Evolutionary conservation across 805 yeast species (phyloP).

Genomic region (Suhomyces xylopsoci): DNA sequence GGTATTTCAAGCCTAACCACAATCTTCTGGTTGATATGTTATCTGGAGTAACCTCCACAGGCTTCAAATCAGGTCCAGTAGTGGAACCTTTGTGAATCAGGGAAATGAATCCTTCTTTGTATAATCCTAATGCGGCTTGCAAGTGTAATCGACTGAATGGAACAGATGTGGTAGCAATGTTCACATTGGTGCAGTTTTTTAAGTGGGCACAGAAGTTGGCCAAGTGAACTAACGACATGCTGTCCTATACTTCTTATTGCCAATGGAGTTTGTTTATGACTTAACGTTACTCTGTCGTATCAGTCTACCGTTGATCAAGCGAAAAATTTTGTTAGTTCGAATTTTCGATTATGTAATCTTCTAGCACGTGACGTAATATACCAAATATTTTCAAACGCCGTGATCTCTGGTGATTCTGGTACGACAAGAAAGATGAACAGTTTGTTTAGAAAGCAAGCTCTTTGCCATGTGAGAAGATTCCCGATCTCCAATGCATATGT

Average conservation of each 20-base stretch:
- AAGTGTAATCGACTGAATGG: constrained; percentile 83
- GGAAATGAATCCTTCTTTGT: constrained; percentile 86
- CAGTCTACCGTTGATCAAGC: background rate
- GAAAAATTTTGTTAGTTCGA: background rate
- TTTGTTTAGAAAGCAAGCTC: background rate
- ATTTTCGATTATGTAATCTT: background rate
- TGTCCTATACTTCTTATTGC: background rate
- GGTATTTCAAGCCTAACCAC: constrained; percentile 90
- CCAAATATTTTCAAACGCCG: background rate
- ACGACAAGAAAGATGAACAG: background rate
- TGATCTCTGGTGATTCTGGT: background rate
- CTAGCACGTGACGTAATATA: background rate
- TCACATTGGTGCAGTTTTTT: constrained; percentile 80
- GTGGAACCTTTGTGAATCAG: constrained; percentile 82
- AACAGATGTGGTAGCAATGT: constrained; percentile 68
- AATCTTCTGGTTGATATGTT: constrained; percentile 81
- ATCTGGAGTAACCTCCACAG: constrained; percentile 79
- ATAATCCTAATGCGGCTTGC: constrained; percentile 77
- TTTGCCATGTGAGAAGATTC: background rate
- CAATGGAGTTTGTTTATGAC: background rate
- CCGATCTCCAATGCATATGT: background rate
- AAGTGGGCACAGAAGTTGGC: constrained; percentile 85
- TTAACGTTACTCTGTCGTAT: background rate
- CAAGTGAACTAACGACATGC: constrained; percentile 81
- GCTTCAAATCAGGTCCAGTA: constrained; percentile 75